Percentiles rank a stretch among this genome's conserved stretches.
Evolutionary conservation across 345 rosid genomes (phyloP).

Genomic region (Physaria fendleri): DNA sequence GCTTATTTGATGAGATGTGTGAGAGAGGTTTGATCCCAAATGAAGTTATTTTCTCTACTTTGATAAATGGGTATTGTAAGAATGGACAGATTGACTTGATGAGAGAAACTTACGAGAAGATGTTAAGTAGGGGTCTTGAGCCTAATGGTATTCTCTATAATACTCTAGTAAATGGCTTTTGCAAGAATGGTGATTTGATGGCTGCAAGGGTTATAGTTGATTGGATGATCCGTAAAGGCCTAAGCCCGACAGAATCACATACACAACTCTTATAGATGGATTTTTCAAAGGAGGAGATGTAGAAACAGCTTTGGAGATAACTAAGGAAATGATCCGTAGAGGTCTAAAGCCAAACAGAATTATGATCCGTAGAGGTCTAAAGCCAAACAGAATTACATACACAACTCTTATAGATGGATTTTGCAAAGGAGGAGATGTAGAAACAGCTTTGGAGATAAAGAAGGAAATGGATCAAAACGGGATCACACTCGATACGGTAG

Average conservation of each 20-base stretch:
- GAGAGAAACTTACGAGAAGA: slow-evolving; percentile 44
- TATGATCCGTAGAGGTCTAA: slow-evolving; percentile 37
- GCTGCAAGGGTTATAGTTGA: slow-evolving; percentile 52
- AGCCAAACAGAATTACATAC: slow-evolving; percentile 66
- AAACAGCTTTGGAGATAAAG: slow-evolving; percentile 44
- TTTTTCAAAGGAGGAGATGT: slow-evolving; percentile 65
- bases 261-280: slow-evolving; percentile 70
- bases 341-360: slow-evolving; percentile 58
- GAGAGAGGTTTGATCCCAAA: slow-evolving; percentile 46
- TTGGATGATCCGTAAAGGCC: slow-evolving; percentile 43
- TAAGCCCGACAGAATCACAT: slow-evolving; percentile 65
- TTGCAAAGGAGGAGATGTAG: slow-evolving; percentile 66
- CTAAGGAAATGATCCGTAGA: no score
- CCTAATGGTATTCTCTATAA: slow-evolving; percentile 67
- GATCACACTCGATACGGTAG: slow-evolving; percentile 49
- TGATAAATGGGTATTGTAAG: slow-evolving; percentile 65
- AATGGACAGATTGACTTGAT: slow-evolving; percentile 50
- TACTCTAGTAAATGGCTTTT: slow-evolving; percentile 52
- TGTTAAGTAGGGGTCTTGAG: slow-evolving; percentile 41
- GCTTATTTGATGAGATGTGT: slow-evolving; percentile 55
- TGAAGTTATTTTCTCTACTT: slow-evolving; percentile 53
- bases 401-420: slow-evolving; percentile 69
- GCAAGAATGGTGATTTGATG: slow-evolving; percentile 46
- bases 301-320: slow-evolving; percentile 45
- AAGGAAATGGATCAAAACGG: slow-evolving; percentile 47